Conservation (phyloP, 768 basidiomycete genomes). For the Hydnum rufescens region DNA sequence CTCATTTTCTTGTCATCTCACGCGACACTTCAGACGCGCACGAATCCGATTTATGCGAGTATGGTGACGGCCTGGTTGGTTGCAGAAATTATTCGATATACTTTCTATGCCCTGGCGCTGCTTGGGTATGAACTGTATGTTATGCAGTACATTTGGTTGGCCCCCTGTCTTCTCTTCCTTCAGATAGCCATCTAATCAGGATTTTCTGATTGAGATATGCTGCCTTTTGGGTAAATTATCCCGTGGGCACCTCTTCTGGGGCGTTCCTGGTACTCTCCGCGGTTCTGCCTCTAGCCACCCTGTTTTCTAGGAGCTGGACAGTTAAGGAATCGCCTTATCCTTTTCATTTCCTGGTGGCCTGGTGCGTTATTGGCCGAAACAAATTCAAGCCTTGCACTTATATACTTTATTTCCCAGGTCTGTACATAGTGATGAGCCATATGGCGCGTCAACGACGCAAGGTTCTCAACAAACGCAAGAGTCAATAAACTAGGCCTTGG, state of each 20-base stretch:
- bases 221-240: constrained; percentile 90
- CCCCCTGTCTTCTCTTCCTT: neutral
- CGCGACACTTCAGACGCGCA: constrained; percentile 30
- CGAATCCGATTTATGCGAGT: constrained; percentile 62
- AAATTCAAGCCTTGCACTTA: constrained; percentile 6
- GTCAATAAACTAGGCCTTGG: no score
- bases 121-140: constrained; percentile 28
- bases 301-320: constrained; percentile 29
- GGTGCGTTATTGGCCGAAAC: constrained; percentile 30
- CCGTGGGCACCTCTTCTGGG: constrained; percentile 77
- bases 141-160: constrained; percentile 21
- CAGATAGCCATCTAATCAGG: no score
- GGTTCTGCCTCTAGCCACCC: constrained; percentile 27
- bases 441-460: constrained; percentile 25
- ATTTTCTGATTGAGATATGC: no score
- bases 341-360: constrained; percentile 79
- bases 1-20: neutral
- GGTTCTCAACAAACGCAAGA: no score
- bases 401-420: constrained; percentile 22
- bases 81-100: constrained; percentile 82
- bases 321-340: constrained; percentile 34
- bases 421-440: constrained; percentile 35
- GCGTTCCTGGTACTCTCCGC: constrained; percentile 65
- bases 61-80: constrained; percentile 89
- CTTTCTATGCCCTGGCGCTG: constrained; percentile 60